These are phyloP conservation scores for Articulospora tetracladia DNA, from an alignment of 495 filamentous ascomycete species.

Conservation along the genomic window DNA sequence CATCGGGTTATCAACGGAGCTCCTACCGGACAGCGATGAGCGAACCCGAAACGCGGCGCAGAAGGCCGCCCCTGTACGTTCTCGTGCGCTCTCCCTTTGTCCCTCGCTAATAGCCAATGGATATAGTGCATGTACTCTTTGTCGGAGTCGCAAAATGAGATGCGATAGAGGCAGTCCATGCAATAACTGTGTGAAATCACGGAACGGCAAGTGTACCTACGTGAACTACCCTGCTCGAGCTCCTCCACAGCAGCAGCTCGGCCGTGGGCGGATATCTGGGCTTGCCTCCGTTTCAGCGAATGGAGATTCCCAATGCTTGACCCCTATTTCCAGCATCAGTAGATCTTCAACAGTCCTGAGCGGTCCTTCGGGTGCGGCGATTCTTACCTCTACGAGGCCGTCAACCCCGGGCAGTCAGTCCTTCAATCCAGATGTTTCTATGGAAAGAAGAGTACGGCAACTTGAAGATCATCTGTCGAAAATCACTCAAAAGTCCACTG, in stretches of 20 bases:
- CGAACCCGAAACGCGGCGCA: slow-evolving; percentile 39
- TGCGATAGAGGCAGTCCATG: slow-evolving; percentile 39
- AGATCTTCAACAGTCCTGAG: slow-evolving; percentile 7
- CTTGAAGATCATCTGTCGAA: slow-evolving; percentile 44
- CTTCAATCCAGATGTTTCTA: slow-evolving; percentile 29
- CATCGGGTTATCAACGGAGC: not conserved
- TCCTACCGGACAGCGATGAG: slow-evolving; percentile 23
- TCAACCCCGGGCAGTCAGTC: slow-evolving; percentile 31
- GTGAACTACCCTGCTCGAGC: slow-evolving; percentile 23
- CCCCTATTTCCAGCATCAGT: not conserved
- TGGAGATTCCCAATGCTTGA: not conserved
- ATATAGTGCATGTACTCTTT: slow-evolving; percentile 18
- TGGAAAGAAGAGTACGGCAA: slow-evolving; percentile 35
- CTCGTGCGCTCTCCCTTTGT: not conserved
- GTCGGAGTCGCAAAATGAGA: slow-evolving; percentile 14
- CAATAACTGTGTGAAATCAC: slow-evolving; percentile 45
- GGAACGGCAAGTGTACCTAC: slow-evolving; percentile 39
- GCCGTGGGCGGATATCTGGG: slow-evolving; percentile 5
- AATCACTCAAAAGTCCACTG: slow-evolving; percentile 1
- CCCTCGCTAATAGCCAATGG: not conserved
- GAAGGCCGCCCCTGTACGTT: slow-evolving; percentile 44
- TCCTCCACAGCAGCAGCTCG: slow-evolving; percentile 8
- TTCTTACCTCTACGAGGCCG: slow-evolving; percentile 22
- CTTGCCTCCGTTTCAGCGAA: not conserved
- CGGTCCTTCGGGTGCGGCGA: slow-evolving; percentile 16